Evolutionary conservation across 2,329 filamentous ascomycete genomes (phyloP).

Genomic region (Thielaviopsis ethacetica): DNA sequence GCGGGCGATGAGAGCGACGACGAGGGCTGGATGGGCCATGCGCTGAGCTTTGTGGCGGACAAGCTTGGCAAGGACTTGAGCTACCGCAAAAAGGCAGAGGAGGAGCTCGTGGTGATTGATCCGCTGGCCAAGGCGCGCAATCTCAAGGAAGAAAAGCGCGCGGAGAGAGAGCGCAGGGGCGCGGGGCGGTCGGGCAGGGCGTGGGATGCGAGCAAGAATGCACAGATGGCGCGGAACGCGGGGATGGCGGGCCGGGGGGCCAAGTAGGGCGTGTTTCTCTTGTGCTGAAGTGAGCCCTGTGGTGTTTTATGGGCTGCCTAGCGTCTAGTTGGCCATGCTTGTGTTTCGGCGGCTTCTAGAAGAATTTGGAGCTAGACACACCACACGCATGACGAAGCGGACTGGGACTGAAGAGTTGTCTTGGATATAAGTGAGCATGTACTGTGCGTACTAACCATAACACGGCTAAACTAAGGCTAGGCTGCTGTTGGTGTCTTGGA

Average conservation of each 20-base stretch:
- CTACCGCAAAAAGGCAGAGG: conserved; percentile 81
- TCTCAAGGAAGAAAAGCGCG: conserved; percentile 47
- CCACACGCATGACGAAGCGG: no score
- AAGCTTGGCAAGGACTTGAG: conserved; percentile 79
- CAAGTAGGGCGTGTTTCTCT: conserved; percentile 22
- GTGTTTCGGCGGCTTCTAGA: no score
- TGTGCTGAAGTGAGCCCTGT: not conserved
- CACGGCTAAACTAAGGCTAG: no score
- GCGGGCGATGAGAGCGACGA: conserved; percentile 28
- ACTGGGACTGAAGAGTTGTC: no score
- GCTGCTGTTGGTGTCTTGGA: no score
- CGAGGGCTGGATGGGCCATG: conserved; percentile 72
- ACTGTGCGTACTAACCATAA: no score
- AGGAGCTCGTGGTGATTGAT: conserved; percentile 86
- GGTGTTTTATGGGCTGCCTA: no score
- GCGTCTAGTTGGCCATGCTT: no score
- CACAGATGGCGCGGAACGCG: conserved; percentile 35
- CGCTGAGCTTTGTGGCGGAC: conserved; percentile 74
- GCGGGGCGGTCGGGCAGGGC: conserved; percentile 36
- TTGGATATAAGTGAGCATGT: no score
- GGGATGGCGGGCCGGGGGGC: conserved; percentile 41
- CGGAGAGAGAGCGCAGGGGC: conserved; percentile 36
- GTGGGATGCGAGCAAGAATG: conserved; percentile 41
- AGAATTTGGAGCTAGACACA: no score
- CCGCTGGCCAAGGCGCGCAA: conserved; percentile 67